Percentiles rank a stretch among this genome's conserved stretches.
phyloP scores from a whole-genome alignment of 768 basidiomycete species.

The Mycena floridula region DNA sequence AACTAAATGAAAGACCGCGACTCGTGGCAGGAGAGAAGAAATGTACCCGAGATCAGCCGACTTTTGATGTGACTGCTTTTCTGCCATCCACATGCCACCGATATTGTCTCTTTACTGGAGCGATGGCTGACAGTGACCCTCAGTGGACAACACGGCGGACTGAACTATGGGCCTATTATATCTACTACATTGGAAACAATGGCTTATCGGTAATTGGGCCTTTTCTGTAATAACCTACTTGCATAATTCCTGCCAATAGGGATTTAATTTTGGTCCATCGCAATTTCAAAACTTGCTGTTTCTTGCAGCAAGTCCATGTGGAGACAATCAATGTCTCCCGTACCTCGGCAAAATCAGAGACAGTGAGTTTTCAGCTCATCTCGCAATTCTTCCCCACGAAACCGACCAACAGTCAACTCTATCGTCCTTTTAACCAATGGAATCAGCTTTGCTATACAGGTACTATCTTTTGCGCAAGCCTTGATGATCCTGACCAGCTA shows the following conservation, averaged over 20 bases:
- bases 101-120: no score
- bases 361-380: slow-evolving; percentile 31
- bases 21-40: no score
- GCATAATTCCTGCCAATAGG: no score
- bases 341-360: slow-evolving; percentile 58
- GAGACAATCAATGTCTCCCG: slow-evolving; percentile 49
- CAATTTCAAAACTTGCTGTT: slow-evolving; percentile 72
- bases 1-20: no score
- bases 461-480: no score
- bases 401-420: slow-evolving; percentile 49
- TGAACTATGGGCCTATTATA: slow-evolving; percentile 41
- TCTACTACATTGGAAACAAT: slow-evolving; percentile 62
- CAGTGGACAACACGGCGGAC: neutral
- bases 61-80: no score
- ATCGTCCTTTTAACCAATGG: slow-evolving; percentile 77
- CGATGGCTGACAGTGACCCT: no score
- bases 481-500: no score
- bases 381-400: neutral
- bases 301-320: slow-evolving; percentile 54
- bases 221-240: no score
- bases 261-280: slow-evolving; percentile 66
- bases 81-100: no score
- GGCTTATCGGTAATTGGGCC: no score
- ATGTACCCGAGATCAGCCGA: no score
- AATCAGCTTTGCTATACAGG: slow-evolving; percentile 69